Evolutionary conservation across 192 early-diverging fungal species (phyloP), one percentile per base, ranked within the genome.

Genomic region (Rhizophagus prolifer): DNA sequence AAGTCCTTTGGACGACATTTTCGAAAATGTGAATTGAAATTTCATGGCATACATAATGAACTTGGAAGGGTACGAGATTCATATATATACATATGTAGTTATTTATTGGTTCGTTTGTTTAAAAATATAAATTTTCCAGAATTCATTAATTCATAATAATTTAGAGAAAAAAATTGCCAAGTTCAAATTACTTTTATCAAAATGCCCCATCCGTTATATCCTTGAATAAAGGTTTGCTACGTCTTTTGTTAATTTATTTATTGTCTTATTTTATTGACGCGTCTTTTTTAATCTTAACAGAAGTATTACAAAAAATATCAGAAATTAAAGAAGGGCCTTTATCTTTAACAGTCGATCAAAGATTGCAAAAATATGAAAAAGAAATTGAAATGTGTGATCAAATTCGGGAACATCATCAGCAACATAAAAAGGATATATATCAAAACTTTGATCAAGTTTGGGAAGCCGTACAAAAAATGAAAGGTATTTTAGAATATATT

Each of bases 21-120:
- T 67, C 75, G 25, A 46, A 75, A 26, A n/a, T 79, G 78, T 41
- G 71, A 79, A 62, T 72, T 79, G 28, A 74, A 63, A 21, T 46
- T 63, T 74, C 72, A 79, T 74, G 78, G 78, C 3, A 79, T 78
- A 26, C 76, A 76, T 25, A 64, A 23, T 63, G 78, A 79, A 58
- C 9, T 34, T 21, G 65, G 72, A 75, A 64, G 25, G 78, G 78
- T 79, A 50, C 61, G n/a, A 2, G 19, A 67, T 54, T 21, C 14
- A 1, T 26, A 30, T 69, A 46, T 44, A 44, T 36, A 6, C 1
- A 8, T 67, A 14, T 59, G 0, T 38, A 8, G 36, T 38, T 8
- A 38, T 38, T 38, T 38, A 38, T 8, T 38, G 6, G 36, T 38
- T 38, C 3, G 31, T 4, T 34, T 34, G 31, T 34, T 34, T 4